Conservation (phyloP, 1,139 yeast species). For the Arxiozyma telluris region DNA sequence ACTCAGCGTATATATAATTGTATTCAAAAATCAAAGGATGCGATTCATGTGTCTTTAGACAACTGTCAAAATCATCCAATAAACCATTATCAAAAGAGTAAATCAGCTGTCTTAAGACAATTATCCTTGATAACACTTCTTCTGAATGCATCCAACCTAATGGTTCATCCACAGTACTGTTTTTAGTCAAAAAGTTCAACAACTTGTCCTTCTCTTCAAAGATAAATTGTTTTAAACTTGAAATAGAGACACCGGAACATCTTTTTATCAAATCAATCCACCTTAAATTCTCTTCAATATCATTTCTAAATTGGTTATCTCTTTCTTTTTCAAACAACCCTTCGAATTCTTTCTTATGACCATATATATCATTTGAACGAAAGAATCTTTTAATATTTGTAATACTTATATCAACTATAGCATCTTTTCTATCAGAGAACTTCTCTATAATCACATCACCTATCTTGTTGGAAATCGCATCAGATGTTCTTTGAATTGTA, state of each 20-base stretch:
- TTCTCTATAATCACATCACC: constrained; percentile 11
- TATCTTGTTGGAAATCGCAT: background rate
- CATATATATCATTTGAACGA: constrained; percentile 12
- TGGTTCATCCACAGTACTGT: constrained; percentile 27
- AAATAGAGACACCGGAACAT: background rate
- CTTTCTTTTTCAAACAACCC: constrained; percentile 44
- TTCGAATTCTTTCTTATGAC: constrained; percentile 17
- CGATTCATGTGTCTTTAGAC: constrained; percentile 6
- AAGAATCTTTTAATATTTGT: constrained; percentile 10
- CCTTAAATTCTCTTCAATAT: constrained; percentile 7
- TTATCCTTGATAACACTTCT: constrained; percentile 13
- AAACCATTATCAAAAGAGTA: background rate
- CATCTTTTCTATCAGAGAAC: constrained; percentile 8
- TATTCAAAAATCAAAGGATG: constrained; percentile 18
- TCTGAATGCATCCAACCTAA: constrained; percentile 31
- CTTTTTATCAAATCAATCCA: background rate
- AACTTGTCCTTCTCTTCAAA: constrained; percentile 4
- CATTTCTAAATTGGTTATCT: constrained; percentile 42
- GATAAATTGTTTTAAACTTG: background rate
- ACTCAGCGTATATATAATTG: background rate
- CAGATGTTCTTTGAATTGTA: background rate
- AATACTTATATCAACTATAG: constrained; percentile 6
- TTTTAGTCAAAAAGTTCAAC: constrained; percentile 4
- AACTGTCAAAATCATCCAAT: constrained; percentile 7
- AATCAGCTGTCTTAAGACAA: constrained; percentile 9